Percentiles rank a stretch among this genome's conserved stretches.
These are phyloP conservation scores for Lactarius psammicola DNA, from an alignment of 768 basidiomycete species.

Conservation along the genomic window DNA sequence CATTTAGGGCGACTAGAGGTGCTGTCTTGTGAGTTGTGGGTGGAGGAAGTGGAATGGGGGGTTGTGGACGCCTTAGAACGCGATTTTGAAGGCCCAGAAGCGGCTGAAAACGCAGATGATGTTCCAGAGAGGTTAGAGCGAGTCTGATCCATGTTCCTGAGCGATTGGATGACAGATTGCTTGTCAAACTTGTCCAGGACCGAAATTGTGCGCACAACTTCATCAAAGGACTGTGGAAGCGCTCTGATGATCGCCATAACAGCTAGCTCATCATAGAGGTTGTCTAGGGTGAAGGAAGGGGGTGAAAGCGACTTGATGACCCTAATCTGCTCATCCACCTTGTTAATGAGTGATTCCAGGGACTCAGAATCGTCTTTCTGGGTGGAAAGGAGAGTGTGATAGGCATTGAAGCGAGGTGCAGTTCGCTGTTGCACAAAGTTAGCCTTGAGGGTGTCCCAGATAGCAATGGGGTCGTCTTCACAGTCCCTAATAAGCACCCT, in stretches of 20 bases:
- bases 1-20: no score
- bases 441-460: neutral
- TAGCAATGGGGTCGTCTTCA: neutral
- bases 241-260: constrained; percentile 1
- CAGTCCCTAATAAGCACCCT: neutral
- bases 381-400: neutral
- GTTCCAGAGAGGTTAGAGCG: neutral
- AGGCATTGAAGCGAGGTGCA: neutral
- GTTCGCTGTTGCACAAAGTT: neutral
- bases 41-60: no score
- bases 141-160: neutral
- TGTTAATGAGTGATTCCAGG: no score
- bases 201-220: neutral
- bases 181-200: constrained; percentile 9
- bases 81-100: neutral
- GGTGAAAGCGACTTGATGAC: neutral
- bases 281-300: neutral
- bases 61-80: neutral
- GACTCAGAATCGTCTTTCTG: neutral
- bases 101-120: neutral
- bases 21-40: no score
- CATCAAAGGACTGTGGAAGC: neutral
- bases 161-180: neutral
- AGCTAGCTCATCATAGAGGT: constrained; percentile 5
- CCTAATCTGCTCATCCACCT: no score